Base-by-base conservation (phyloP, 2,329 filamentous ascomycete species). In the Arthrinium puccinioides region DNA sequence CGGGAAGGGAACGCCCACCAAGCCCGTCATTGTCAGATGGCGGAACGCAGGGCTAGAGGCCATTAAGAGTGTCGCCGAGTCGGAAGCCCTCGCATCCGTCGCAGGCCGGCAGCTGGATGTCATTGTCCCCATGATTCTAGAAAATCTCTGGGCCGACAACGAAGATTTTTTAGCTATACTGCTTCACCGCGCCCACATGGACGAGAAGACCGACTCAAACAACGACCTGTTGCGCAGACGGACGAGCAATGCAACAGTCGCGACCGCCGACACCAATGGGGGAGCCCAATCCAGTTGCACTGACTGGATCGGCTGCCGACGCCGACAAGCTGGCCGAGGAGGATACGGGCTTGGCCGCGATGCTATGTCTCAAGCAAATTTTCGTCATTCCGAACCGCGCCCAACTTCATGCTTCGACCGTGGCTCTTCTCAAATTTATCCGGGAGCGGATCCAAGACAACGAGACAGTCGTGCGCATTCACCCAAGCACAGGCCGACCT, bases 311-410 rank as follows among this genome's bases (percentile, higher is more conserved):
- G 0, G 84, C 86, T 1, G 82, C 82, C 18, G 90, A 96, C 54
- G 87, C 87, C 19, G 92, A 97, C 61, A 87, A 83, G 57, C 67
- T 92, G 42, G 89, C 87, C 2, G 89, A 97, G 60, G 82, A 95
- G 63, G 85, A 94, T 53, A 87, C 88, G 13, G 85, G 85, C 20
- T 70, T 94, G 7, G 67, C 94, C 44, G 90, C 92, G 5, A 70
- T 95, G 49, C 82, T 88, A 51, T 94, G 88, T 54, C 66, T 98
- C 38, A 86, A 90, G 61, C 81, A 84, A 50, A 85, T 96, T 32
- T 95, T 94, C 51, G 71, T 84, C 21, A 79, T 81, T 8, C 87
- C 88, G 44, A 94, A 88, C 53, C 74, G 87, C 38, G 73, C 79
- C 8, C 90, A 96, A 57, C 82, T 94, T 31, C 80, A 88, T 39